These are phyloP conservation scores for Aechmea fasciata DNA, from an alignment of 176 grass and related monocot species.

Conservation along the genomic window DNA sequence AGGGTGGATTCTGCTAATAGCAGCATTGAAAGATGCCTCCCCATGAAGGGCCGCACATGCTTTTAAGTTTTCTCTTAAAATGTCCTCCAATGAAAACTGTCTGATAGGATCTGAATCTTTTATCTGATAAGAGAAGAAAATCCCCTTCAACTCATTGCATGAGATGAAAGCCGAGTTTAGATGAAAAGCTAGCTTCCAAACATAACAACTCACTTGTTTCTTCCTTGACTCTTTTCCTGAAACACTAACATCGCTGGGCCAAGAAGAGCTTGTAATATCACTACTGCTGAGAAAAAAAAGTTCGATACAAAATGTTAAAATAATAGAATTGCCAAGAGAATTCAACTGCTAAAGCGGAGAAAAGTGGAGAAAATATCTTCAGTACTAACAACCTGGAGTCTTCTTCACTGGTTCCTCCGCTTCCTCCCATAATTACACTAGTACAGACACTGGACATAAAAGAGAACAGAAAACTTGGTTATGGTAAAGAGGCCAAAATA, in stretches of 20 bases:
- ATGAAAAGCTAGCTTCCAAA: slow-evolving; percentile 5
- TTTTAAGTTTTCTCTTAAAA: slow-evolving; percentile 86
- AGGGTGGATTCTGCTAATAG: slow-evolving; percentile 87
- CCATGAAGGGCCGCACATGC: slow-evolving; percentile 79
- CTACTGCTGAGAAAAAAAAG: slow-evolving; percentile 43
- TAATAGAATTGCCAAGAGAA: slow-evolving; percentile 1
- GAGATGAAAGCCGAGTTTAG: background rate
- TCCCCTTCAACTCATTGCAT: slow-evolving; percentile 8
- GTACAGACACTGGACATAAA: slow-evolving; percentile 71
- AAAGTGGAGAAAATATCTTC: slow-evolving; percentile 7
- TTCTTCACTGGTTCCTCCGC: slow-evolving; percentile 53
- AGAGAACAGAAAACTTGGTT: background rate
- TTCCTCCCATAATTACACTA: slow-evolving; percentile 72
- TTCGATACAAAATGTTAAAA: slow-evolving; percentile 1
- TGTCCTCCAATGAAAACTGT: slow-evolving; percentile 64
- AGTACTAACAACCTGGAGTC: slow-evolving; percentile 51
- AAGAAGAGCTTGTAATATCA: slow-evolving; percentile 72
- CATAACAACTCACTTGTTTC: slow-evolving; percentile 50
- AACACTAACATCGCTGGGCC: slow-evolving; percentile 28
- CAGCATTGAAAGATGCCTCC: slow-evolving; percentile 75
- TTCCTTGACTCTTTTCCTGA: slow-evolving; percentile 72
- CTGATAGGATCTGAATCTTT: slow-evolving; percentile 70
- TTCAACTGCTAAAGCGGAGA: background rate
- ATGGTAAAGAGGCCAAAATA: background rate
- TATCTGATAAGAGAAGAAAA: slow-evolving; percentile 1